Evolutionary conservation across 1,284 basidiomycete species (phyloP), one percentile per base, ranked within the genome.

Genomic region (Limonomyces culmigenus): DNA sequence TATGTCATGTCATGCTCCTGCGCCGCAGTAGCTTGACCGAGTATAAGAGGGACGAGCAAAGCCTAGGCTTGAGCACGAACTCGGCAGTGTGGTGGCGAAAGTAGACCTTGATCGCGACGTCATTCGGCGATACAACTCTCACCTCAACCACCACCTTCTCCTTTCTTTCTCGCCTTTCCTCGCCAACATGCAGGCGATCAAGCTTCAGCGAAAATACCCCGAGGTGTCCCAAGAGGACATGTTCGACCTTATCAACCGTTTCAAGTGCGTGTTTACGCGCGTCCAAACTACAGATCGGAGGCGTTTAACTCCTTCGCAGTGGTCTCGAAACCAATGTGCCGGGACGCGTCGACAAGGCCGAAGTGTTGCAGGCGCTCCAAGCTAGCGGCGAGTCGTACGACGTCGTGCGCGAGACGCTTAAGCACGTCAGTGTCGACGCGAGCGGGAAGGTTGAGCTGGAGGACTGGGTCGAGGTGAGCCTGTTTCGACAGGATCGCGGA

Each of bases 401-500:
- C 62, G 67, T 75, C 38, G 89, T 80, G 4, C 65, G 85, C 45
- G 81, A 86, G 56, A 96, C 92, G 0, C 65, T 99, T 53, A 99
- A 99, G 62, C 72, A 81, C 45, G 92, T 97, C 51, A 83, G 80
- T 45, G 74, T 97, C 31, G 93, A 98, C 52, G 80, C 93, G 5
- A 88, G 83, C 47, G 95, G 95, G 25, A 87, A 91, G 51, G 79
- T 99, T 40, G 95, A 97, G 59, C 63, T 98, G 40, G 95, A 98
- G 47, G 93, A 98, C 55, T 98, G 91, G 77, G 91, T 98, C 34
- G 89, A 93, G 67, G 85, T 87, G 48, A 41, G 73, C n/a, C 25
- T 8, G n/a, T 27, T n/a, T n/a, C 25, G n/a, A 8, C 8, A 27
- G 25, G n/a, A n/a, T 27, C 8, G 25, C 25, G 10, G 25, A 8